Conservation (phyloP, 2,329 filamentous ascomycete genomes). For the Nothopassalora personata region DNA sequence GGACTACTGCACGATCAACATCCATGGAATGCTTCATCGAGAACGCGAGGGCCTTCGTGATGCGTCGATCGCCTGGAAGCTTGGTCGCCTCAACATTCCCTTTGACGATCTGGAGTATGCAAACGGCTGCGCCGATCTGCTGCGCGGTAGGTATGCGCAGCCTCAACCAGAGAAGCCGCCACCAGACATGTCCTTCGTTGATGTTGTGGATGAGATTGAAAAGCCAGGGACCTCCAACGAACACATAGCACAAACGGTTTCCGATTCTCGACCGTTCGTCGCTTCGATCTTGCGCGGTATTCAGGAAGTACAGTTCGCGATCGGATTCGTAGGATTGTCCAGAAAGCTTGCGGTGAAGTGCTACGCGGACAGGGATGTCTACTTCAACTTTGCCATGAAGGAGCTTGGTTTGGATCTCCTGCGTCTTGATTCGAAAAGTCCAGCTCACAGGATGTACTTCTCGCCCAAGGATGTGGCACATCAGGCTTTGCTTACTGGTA, state of each 20-base stretch:
- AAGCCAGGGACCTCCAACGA: slow-evolving; percentile 62
- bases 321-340: slow-evolving; percentile 83
- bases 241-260: slow-evolving; percentile 72
- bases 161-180: slow-evolving; percentile 30
- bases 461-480: slow-evolving; percentile 87
- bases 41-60: slow-evolving; percentile 82
- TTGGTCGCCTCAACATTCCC: slow-evolving; percentile 83
- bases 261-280: slow-evolving; percentile 87
- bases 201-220: slow-evolving; percentile 70
- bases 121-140: slow-evolving; percentile 49
- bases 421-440: slow-evolving; percentile 83
- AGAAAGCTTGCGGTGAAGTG: slow-evolving; percentile 68
- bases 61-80: slow-evolving; percentile 81
- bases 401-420: slow-evolving; percentile 92
- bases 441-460: slow-evolving; percentile 98
- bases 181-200: slow-evolving; percentile 59
- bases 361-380: slow-evolving; percentile 63
- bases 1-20: slow-evolving; percentile 80
- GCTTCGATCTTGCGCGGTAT: slow-evolving; percentile 86
- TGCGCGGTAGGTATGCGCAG: slow-evolving; percentile 38
- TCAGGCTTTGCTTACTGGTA: slow-evolving; percentile 83
- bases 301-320: slow-evolving; percentile 91
- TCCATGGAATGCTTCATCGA: slow-evolving; percentile 85
- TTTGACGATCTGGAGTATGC: slow-evolving; percentile 76
- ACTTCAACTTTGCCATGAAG: slow-evolving; percentile 88